Evolutionary conservation across 1,284 basidiomycete genomes (phyloP).

Genomic region (Naganishia liquefaciens): DNA sequence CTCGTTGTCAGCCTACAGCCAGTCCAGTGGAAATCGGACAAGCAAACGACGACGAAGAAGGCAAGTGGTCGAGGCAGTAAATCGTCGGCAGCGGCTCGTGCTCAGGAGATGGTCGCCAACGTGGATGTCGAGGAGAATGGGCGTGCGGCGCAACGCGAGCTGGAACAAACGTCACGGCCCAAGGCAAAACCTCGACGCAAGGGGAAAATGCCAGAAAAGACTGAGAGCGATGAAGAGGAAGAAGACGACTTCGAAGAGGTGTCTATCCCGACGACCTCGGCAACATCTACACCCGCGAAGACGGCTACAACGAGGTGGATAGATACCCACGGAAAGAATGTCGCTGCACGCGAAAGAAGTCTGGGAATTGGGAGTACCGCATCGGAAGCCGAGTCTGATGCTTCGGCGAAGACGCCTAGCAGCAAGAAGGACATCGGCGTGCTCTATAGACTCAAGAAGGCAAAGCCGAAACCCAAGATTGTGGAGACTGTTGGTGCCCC

Average conservation of each 20-base stretch:
- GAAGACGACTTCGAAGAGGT: conserved; percentile 54
- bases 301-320: conserved; percentile 9
- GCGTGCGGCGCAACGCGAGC: background rate
- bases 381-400: conserved; percentile 27
- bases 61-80: conserved; percentile 7
- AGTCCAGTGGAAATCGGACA: conserved; percentile 71
- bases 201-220: conserved; percentile 43
- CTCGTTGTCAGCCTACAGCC: conserved; percentile 88
- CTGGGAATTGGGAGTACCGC: conserved; percentile 18
- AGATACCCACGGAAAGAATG: conserved; percentile 14
- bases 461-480: conserved; percentile 38
- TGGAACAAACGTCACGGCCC: conserved; percentile 26
- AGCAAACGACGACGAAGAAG: conserved; percentile 46
- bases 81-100: background rate
- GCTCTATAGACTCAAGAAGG: conserved; percentile 31
- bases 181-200: conserved; percentile 41
- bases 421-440: conserved; percentile 26
- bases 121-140: conserved; percentile 11
- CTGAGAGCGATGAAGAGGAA: conserved; percentile 38
- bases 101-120: conserved; percentile 12
- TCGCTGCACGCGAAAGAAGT: background rate
- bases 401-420: conserved; percentile 2
- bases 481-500: conserved; percentile 38
- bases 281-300: conserved; percentile 13
- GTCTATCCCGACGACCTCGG: conserved; percentile 40